phyloP scores from a whole-genome alignment of 148 eudicot species.

The Chenopodium album region DNA sequence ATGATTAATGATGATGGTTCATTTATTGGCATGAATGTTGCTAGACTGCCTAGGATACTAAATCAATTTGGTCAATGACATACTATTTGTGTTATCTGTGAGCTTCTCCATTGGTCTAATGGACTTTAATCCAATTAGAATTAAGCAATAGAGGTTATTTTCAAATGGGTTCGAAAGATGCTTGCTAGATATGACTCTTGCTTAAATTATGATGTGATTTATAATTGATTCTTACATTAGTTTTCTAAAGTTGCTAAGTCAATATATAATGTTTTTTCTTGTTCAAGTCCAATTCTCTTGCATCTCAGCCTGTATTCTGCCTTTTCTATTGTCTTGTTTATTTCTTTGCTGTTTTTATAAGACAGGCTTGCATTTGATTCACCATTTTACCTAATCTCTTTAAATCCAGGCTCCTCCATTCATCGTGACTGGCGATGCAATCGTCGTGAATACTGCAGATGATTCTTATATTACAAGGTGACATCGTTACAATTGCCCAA shows the following conservation, averaged over 20 bases:
- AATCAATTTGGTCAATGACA: neutral
- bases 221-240: constrained; percentile 19
- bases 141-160: neutral
- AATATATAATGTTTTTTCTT: constrained; percentile 19
- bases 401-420: constrained; percentile 66
- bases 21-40: too few relatives aligned
- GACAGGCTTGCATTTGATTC: neutral
- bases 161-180: neutral
- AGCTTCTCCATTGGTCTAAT: constrained; percentile 5
- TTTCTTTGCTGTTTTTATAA: neutral
- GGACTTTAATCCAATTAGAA: neutral
- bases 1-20: too few relatives aligned
- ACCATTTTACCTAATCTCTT: neutral
- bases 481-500: constrained; percentile 2
- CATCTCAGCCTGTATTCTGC: neutral
- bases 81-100: neutral
- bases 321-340: neutral
- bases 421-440: constrained; percentile 58
- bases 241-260: constrained; percentile 27
- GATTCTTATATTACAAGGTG: constrained; percentile 76
- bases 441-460: constrained; percentile 63
- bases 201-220: constrained; percentile 21
- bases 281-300: constrained; percentile 16
- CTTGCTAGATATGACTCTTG: neutral
- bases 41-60: neutral